Percentiles rank a stretch among this genome's conserved stretches.
Evolutionary conservation across 1,284 basidiomycete genomes (phyloP).

Genomic region (Sporisorium reilianum): DNA sequence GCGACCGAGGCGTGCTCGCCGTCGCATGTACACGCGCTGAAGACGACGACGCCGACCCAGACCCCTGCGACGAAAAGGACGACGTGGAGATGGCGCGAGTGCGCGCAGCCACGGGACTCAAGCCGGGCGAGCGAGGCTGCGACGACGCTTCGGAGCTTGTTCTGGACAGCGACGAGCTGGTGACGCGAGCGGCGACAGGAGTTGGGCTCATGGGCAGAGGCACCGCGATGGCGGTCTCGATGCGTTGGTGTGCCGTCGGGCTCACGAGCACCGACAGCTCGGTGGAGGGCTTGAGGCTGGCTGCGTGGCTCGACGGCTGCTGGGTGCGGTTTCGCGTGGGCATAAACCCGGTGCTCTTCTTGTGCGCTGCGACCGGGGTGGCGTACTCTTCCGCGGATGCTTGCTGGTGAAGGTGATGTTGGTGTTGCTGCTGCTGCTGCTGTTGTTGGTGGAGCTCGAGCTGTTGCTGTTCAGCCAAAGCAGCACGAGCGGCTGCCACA

Average conservation of each 20-base stretch:
- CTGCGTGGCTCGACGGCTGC: constrained; percentile 5
- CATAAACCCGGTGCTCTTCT: constrained; percentile 38
- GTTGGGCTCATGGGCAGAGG: constrained; percentile 45
- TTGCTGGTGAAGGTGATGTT: constrained; percentile 2
- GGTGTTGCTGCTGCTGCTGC: constrained; percentile 16
- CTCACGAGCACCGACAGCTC: constrained; percentile 37
- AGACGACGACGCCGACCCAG: constrained; percentile 15
- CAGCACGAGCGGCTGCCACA: constrained; percentile 30
- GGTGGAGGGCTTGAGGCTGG: constrained; percentile 15
- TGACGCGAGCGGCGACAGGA: constrained; percentile 12
- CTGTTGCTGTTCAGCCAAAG: constrained; percentile 20
- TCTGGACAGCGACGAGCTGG: constrained; percentile 15
- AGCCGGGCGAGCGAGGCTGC: constrained; percentile 26
- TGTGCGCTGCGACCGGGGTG: constrained; percentile 28
- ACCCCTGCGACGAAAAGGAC: constrained; percentile 41
- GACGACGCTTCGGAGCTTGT: constrained; percentile 18
- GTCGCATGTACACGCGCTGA: constrained; percentile 18
- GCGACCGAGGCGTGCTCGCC: constrained; percentile 12
- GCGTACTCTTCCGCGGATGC: constrained; percentile 19
- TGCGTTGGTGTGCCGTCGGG: constrained; percentile 32
- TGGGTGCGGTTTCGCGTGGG: constrained; percentile 22
- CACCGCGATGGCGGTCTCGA: constrained; percentile 35
- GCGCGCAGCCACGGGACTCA: constrained; percentile 24
- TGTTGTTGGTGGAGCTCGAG: constrained; percentile 15
- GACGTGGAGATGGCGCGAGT: constrained; percentile 41